Evolutionary conservation across 2,329 filamentous ascomycete genomes (phyloP).

Genomic region (Calonectria pseudoreteaudii): DNA sequence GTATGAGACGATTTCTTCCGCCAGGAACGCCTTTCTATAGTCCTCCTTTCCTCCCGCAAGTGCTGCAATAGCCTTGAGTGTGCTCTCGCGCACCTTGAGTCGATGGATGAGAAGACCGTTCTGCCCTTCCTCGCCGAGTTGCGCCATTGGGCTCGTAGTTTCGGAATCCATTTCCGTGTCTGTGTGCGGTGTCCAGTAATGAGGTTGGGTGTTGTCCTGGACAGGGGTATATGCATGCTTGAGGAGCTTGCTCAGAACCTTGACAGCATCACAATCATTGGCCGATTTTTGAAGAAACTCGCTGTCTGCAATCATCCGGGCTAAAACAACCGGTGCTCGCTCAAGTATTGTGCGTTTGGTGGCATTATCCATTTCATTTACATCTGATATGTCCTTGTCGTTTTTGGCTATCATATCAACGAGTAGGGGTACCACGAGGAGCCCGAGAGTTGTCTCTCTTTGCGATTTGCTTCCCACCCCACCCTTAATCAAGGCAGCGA

Average conservation of each 20-base stretch:
- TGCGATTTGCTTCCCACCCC: slow-evolving; percentile 71
- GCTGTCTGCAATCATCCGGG: slow-evolving; percentile 82
- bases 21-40: slow-evolving; percentile 84
- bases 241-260: slow-evolving; percentile 60
- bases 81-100: slow-evolving; percentile 80
- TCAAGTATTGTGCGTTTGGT: slow-evolving; percentile 66
- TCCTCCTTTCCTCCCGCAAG: slow-evolving; percentile 85
- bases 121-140: slow-evolving; percentile 71
- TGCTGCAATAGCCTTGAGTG: slow-evolving; percentile 83
- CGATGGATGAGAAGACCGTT: slow-evolving; percentile 73
- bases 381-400: slow-evolving; percentile 59
- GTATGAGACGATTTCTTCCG: slow-evolving; percentile 82
- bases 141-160: slow-evolving; percentile 52
- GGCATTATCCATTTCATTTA: slow-evolving; percentile 51
- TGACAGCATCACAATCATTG: slow-evolving; percentile 70
- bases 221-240: slow-evolving; percentile 64
- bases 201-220: slow-evolving; percentile 43
- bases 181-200: slow-evolving; percentile 54
- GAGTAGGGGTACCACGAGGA: slow-evolving; percentile 77
- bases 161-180: slow-evolving; percentile 50
- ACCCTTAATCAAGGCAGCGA: slow-evolving; percentile 77
- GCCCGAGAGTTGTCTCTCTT: slow-evolving; percentile 73
- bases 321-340: slow-evolving; percentile 79
- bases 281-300: slow-evolving; percentile 85
- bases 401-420: slow-evolving; percentile 68